Evolutionary conservation across 208 protist species (phyloP).

Genomic region (Wallacemonas collosoma): DNA sequence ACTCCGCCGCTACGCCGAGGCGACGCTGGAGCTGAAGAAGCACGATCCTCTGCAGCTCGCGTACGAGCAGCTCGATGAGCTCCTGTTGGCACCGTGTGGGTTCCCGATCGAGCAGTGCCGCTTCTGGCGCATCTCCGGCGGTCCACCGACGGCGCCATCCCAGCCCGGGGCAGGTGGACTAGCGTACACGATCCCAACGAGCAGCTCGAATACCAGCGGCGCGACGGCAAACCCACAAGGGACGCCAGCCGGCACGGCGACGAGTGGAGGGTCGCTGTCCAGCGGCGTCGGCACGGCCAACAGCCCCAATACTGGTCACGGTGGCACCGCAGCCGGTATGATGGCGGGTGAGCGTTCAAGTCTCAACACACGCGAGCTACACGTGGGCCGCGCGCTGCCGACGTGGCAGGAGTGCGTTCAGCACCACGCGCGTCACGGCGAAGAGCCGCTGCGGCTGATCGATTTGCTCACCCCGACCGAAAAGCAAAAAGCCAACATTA

Average conservation of each 20-base stretch:
- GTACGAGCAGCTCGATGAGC: slow-evolving; percentile 49
- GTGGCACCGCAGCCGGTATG: background rate
- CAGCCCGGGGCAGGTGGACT: slow-evolving; percentile 1
- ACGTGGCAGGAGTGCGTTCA: slow-evolving; percentile 30
- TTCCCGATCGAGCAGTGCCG: slow-evolving; percentile 22
- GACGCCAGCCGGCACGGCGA: background rate
- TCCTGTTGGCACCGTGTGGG: slow-evolving; percentile 7
- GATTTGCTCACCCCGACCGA: slow-evolving; percentile 35
- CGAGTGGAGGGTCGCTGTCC: background rate
- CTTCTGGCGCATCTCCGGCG: slow-evolving; percentile 40
- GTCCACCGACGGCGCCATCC: background rate
- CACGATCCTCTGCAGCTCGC: slow-evolving; percentile 39
- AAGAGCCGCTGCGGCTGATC: slow-evolving; percentile 14
- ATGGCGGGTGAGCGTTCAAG: slow-evolving; percentile 4
- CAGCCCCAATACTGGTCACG: background rate
- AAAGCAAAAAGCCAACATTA: slow-evolving; percentile 23
- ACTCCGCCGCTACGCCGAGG: slow-evolving; percentile 32
- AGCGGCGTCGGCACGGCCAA: background rate
- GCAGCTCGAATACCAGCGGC: background rate
- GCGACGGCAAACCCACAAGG: background rate
- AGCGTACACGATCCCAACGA: background rate
- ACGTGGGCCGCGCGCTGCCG: slow-evolving; percentile 34
- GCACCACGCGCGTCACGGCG: background rate
- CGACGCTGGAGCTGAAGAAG: slow-evolving; percentile 58
- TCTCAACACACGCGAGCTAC: slow-evolving; percentile 23